Conservation (phyloP, 1,284 basidiomycete genomes). For the Dichomitus squalens region DNA sequence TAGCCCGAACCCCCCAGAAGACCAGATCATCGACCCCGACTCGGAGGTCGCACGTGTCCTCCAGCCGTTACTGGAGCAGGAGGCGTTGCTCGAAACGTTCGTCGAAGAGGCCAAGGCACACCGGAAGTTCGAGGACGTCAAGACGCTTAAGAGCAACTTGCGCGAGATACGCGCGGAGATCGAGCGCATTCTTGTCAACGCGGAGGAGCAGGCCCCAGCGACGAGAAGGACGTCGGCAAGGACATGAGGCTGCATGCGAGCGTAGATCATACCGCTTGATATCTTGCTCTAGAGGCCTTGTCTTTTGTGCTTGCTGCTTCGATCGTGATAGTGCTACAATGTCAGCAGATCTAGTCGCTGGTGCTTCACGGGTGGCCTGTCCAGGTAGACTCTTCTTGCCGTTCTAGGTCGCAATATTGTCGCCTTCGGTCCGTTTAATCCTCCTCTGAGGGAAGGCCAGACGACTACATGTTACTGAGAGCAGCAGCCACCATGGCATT, state of each 20-base stretch:
- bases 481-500: too few species aligned
- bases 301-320: background rate
- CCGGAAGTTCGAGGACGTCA: conserved; percentile 89
- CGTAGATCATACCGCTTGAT: background rate
- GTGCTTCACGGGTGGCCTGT: too few species aligned
- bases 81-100: conserved; percentile 83
- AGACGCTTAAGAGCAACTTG: conserved; percentile 74
- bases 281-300: background rate
- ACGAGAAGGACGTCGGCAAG: background rate
- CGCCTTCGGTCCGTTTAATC: too few species aligned
- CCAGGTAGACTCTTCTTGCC: too few species aligned
- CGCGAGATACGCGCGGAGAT: conserved; percentile 83
- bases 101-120: conserved; percentile 81
- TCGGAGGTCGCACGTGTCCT: conserved; percentile 70
- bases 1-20: conserved; percentile 25
- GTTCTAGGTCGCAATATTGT: too few species aligned
- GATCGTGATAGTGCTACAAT: too few species aligned
- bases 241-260: background rate
- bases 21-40: conserved; percentile 57
- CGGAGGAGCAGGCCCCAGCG: conserved; percentile 29
- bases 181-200: conserved; percentile 58
- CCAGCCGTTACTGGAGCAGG: conserved; percentile 89
- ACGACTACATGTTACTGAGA: too few species aligned
- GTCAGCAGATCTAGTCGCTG: too few species aligned
- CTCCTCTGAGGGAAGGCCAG: too few species aligned